Evolutionary conservation across 192 early-diverging fungal genomes (phyloP).

Genomic region (Gigaspora rosea): DNA sequence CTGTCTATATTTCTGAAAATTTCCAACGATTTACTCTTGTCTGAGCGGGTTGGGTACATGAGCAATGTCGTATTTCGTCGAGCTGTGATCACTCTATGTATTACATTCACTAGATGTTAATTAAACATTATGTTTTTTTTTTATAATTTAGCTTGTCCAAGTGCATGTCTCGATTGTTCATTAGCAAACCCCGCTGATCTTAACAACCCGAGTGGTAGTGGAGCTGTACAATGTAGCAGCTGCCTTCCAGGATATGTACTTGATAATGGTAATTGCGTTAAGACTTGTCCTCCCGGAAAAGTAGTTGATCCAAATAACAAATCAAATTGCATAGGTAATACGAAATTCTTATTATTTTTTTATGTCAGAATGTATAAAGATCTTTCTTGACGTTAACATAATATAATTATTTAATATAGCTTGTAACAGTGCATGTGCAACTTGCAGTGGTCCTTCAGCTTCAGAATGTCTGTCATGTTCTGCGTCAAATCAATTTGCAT

Average conservation of each 20-base stretch:
- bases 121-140: too few species aligned
- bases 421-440: neutral
- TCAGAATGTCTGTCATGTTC: conserved; percentile 13
- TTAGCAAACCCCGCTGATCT: neutral
- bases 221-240: neutral
- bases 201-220: neutral
- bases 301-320: neutral
- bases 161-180: conserved; percentile 1
- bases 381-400: neutral
- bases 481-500: neutral
- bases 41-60: too few species aligned
- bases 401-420: neutral
- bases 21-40: too few species aligned
- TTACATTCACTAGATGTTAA: too few species aligned
- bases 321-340: neutral
- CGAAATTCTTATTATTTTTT: neutral
- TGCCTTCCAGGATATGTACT: conserved; percentile 20
- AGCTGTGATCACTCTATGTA: too few species aligned
- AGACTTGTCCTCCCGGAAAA: conserved; percentile 1
- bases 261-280: neutral
- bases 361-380: neutral
- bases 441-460: neutral
- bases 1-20: too few species aligned
- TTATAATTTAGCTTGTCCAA: conserved; percentile 12
- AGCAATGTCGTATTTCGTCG: too few species aligned